Conservation (phyloP, 2,329 filamentous ascomycete genomes). For the Apiospora phragmitis region DNA sequence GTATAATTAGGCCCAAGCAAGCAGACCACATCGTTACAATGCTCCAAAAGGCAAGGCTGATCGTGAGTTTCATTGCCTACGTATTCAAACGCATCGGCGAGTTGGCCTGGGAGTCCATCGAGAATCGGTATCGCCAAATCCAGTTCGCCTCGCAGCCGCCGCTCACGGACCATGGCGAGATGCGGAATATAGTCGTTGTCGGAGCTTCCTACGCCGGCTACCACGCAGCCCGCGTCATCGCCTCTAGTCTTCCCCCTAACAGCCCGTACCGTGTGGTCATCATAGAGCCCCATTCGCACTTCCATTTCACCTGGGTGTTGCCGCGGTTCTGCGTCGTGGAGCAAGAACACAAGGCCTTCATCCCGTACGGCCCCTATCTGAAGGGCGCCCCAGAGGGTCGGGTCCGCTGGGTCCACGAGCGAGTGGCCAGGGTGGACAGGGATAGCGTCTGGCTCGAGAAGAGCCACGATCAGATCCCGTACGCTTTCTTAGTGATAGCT, state of each 20-base stretch:
- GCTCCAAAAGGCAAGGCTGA: not conserved
- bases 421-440: constrained; percentile 38
- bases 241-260: constrained; percentile 47
- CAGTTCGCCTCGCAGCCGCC: not conserved
- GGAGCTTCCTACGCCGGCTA: constrained; percentile 61
- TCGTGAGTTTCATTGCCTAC: not conserved
- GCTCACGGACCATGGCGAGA: not conserved
- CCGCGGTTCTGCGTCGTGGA: constrained; percentile 58
- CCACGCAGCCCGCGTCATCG: constrained; percentile 47
- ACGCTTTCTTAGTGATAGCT: constrained; percentile 57
- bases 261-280: constrained; percentile 52
- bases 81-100: not conserved
- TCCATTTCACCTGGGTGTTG: constrained; percentile 61
- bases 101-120: not conserved
- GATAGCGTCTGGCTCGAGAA: constrained; percentile 41
- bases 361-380: constrained; percentile 54
- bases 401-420: constrained; percentile 43
- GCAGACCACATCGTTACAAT: not conserved
- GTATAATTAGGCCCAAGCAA: not conserved
- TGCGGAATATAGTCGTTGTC: constrained; percentile 53
- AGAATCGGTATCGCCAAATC: not conserved
- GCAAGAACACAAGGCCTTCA: constrained; percentile 60
- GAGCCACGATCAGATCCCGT: constrained; percentile 46
- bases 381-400: constrained; percentile 33
- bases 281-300: constrained; percentile 60